A percentile compares a stretch with the other conserved stretches of the same genome.
Conservation (phyloP, 202 grass and related monocot species). For the Musa balbisiana region DNA sequence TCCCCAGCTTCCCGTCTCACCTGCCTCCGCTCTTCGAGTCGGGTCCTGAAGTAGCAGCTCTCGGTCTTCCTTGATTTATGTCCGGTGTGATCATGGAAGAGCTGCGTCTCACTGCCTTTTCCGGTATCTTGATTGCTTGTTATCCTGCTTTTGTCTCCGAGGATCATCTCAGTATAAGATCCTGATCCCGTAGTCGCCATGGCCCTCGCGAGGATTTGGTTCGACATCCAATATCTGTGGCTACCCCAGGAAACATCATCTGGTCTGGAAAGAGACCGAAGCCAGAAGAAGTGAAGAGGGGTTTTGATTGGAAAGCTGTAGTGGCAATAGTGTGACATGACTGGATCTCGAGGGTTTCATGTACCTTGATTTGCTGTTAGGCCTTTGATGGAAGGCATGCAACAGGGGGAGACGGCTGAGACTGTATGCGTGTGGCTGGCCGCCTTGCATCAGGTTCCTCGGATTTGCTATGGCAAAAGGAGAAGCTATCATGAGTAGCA, state of each 20-base stretch:
- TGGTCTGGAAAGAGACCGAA: background rate
- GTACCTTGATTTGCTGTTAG: conserved; percentile 36
- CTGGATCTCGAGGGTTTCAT: too few species aligned
- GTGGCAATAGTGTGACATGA: too few species aligned
- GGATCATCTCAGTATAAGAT: background rate
- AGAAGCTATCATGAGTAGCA: background rate
- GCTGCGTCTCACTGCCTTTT: background rate
- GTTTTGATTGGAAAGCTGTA: too few species aligned
- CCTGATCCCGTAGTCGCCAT: too few species aligned
- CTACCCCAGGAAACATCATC: background rate
- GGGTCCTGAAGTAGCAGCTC: too few species aligned
- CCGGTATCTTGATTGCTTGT: background rate
- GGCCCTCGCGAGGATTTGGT: background rate
- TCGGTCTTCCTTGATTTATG: background rate
- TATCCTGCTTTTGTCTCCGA: background rate
- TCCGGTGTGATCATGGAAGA: background rate
- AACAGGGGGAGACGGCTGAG: conserved; percentile 27
- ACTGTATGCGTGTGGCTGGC: conserved; percentile 29
- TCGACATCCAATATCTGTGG: background rate
- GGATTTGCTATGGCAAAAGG: conserved; percentile 28
- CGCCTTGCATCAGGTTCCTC: conserved; percentile 15
- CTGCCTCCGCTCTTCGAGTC: too few species aligned
- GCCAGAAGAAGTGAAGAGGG: too few species aligned
- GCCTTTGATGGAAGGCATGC: conserved; percentile 24
- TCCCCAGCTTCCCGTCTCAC: background rate